Evolutionary conservation across 1,139 yeast genomes (phyloP).

Genomic region (Suhomyces ambrosiae): DNA sequence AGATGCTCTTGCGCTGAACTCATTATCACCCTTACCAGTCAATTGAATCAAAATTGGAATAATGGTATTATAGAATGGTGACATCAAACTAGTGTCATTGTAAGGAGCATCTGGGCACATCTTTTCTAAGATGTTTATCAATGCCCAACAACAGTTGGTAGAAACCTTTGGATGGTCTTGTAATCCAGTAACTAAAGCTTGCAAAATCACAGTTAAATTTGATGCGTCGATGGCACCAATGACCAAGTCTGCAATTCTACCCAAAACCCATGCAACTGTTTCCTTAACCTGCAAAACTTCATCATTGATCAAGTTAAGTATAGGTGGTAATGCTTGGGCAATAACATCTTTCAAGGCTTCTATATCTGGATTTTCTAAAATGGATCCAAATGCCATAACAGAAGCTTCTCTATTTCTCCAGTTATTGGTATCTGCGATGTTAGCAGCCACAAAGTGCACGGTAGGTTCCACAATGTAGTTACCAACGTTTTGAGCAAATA

Average conservation of each 20-base stretch:
- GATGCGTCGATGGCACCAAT: constrained; percentile 72
- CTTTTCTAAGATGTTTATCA: constrained; percentile 89
- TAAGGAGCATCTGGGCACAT: constrained; percentile 61
- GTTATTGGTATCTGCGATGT: constrained; percentile 49
- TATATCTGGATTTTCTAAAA: constrained; percentile 90
- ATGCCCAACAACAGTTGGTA: constrained; percentile 96
- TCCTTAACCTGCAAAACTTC: constrained; percentile 84
- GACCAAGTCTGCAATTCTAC: constrained; percentile 89
- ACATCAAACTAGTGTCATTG: constrained; percentile 62
- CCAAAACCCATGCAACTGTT: constrained; percentile 98
- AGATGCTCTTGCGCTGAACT: constrained; percentile 86
- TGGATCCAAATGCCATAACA: constrained; percentile 98
- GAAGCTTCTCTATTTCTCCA: constrained; percentile 98
- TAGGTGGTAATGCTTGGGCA: constrained; percentile 79
- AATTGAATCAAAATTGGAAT: constrained; percentile 72
- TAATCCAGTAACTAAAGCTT: constrained; percentile 75
- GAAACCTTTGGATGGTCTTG: constrained; percentile 90
- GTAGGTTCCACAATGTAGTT: constrained; percentile 85
- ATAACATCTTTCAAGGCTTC: constrained; percentile 67
- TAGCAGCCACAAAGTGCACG: constrained; percentile 75
- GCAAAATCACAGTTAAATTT: constrained; percentile 69
- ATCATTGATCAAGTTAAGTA: constrained; percentile 72
- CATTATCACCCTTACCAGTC: constrained; percentile 76
- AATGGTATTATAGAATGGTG: constrained; percentile 68
- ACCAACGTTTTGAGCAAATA: constrained; percentile 89